These are phyloP conservation scores for Fagopyrum esculentum DNA, from an alignment of 148 eudicot species.

Conservation along the genomic window DNA sequence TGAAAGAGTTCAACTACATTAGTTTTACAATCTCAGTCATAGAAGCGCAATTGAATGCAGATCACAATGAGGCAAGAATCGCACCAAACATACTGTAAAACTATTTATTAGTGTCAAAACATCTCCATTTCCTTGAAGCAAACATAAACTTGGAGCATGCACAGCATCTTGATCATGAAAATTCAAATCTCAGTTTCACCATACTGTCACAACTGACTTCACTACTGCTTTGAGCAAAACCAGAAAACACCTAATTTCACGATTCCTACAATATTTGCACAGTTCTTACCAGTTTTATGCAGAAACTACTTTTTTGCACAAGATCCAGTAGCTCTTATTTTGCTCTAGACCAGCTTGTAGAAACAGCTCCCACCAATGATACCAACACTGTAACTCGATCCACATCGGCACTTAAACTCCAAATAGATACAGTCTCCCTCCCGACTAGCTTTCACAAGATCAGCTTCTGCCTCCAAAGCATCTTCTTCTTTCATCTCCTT, in stretches of 20 bases:
- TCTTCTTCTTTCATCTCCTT: neutral
- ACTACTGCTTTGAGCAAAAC: no score
- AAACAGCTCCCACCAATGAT: neutral
- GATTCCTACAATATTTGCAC: neutral
- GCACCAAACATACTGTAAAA: neutral
- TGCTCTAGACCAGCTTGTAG: slow-evolving; percentile 8
- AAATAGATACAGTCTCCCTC: neutral
- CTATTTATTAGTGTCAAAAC: neutral
- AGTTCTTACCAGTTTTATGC: neutral
- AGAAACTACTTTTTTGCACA: neutral
- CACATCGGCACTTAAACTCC: slow-evolving; percentile 12
- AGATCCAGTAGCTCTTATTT: neutral
- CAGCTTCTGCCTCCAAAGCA: neutral
- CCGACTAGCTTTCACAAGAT: neutral
- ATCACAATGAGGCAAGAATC: neutral
- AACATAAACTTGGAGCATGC: neutral
- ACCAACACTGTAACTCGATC: slow-evolving; percentile 4
- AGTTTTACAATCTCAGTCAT: no score
- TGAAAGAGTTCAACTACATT: no score
- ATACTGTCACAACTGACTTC: neutral
- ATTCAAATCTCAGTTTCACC: neutral
- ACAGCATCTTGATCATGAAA: neutral
- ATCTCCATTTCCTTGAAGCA: neutral
- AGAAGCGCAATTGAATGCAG: neutral
- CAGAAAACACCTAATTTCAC: neutral